Evolutionary conservation across 1,139 yeast species (phyloP), one percentile per base, ranked within the genome.

Genomic region (Lodderomyces orthopsilosis): DNA sequence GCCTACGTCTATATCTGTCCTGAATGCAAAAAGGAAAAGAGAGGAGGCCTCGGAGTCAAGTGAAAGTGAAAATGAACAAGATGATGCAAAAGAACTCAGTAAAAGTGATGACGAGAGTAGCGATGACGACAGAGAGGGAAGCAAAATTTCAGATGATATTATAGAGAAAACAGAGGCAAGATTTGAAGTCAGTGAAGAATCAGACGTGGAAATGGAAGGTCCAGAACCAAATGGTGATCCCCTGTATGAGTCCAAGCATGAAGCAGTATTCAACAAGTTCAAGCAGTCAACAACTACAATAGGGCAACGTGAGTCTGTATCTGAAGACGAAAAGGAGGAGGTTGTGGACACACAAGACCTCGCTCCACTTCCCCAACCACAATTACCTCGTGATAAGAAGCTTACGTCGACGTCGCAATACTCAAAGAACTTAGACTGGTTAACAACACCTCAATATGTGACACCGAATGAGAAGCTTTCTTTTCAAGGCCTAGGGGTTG

Each of bases 361-460:
- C 38, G 83, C 75, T 3, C 95, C 96, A 10, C 67, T 91, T 41
- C 97, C 97, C 1, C 96, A 89, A 60, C 95, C 94, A 0, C 80
- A 68, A 37, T 65, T 81, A 28, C 85, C 85, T 2, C 63, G 71
- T 52, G 84, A 81, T 51, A 61, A 58, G 39, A 62, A 59, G 41
- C 61, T 81, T 21, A 58, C 68, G 4, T 56, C 76, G 12, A 66
- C 64, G 18, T 59, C 71, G 3, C 62, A 74, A 13, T 69, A 70
- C 42, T 61, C 68, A 38, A 70, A 67, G 22, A 68, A 64, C 47
- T 59, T 82, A 26, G 75, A 78, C 51, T 88, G 96, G 95, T 65
- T 86, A 19, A 75, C 87, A 0, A 65, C 67, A 15, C 95, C 96
- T 1, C 63, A 63, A 4, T 83, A 78, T 51, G 74, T 83, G 23